These are phyloP conservation scores for Nemania abortiva DNA, from an alignment of 2,329 filamentous ascomycete genomes.

Conservation along the genomic window DNA sequence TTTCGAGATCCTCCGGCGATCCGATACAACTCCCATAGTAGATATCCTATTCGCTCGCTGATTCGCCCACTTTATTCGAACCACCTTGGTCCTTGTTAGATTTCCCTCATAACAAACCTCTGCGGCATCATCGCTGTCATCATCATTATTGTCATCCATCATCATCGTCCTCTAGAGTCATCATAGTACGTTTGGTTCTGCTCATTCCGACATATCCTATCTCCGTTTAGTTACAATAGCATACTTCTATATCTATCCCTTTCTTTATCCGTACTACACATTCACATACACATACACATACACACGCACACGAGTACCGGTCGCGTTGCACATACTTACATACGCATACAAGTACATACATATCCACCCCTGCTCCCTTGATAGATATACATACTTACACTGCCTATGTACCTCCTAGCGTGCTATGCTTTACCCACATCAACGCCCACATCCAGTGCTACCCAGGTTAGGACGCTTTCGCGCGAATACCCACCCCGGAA, in stretches of 20 bases:
- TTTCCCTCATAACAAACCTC: slow-evolving; percentile 25
- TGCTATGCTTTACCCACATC: slow-evolving; percentile 34
- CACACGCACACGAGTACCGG: neutral
- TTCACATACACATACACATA: neutral
- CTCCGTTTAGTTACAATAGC: slow-evolving; percentile 2
- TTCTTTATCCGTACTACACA: neutral
- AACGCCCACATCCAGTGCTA: slow-evolving; percentile 26
- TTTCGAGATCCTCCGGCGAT: slow-evolving; percentile 31
- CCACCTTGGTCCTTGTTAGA: slow-evolving; percentile 26
- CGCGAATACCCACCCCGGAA: slow-evolving; percentile 24
- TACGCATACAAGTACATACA: slow-evolving; percentile 17
- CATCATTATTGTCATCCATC: slow-evolving; percentile 30
- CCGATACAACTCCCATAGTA: too few species aligned
- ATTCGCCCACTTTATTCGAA: slow-evolving; percentile 33
- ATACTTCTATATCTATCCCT: neutral
- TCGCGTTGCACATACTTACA: neutral
- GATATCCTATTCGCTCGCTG: slow-evolving; percentile 21
- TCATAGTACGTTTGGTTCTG: slow-evolving; percentile 5
- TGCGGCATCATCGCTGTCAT: slow-evolving; percentile 31
- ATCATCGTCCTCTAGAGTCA: neutral
- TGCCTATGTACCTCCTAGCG: slow-evolving; percentile 26
- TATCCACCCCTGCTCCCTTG: slow-evolving; percentile 21
- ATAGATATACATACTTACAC: slow-evolving; percentile 38
- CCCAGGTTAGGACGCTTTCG: neutral
- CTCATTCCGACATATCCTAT: neutral